These are phyloP conservation scores for Abrus precatorius DNA, from an alignment of 306 rosid genomes.

Conservation along the genomic window DNA sequence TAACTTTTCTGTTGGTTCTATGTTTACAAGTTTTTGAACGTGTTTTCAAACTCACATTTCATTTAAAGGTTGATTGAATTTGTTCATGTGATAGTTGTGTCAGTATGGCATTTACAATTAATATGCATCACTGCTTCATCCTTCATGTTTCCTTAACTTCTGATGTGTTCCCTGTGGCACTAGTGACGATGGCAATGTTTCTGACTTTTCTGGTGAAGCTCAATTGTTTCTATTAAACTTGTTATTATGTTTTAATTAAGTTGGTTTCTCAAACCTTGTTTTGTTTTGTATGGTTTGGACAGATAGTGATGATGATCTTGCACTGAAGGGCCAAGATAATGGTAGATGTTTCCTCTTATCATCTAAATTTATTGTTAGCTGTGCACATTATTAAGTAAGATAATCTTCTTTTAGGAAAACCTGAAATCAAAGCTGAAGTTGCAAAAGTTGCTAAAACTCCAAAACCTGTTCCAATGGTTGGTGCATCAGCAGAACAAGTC, in stretches of 20 bases:
- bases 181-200: background rate
- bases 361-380: background rate
- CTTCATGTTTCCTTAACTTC: slow-evolving; percentile 50
- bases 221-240: background rate
- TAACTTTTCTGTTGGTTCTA: too few species aligned
- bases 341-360: slow-evolving; percentile 51
- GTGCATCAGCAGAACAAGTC: slow-evolving; percentile 55
- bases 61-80: background rate
- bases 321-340: slow-evolving; percentile 37
- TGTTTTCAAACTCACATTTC: background rate
- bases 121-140: background rate
- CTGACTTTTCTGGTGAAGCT: slow-evolving; percentile 56
- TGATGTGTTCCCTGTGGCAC: slow-evolving; percentile 49
- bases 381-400: background rate
- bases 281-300: slow-evolving; percentile 24
- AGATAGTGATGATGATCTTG: slow-evolving; percentile 54
- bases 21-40: background rate
- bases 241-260: background rate
- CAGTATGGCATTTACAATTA: background rate
- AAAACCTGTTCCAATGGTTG: slow-evolving; percentile 27
- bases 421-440: slow-evolving; percentile 41
- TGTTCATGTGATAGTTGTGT: background rate
- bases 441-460: slow-evolving; percentile 51
- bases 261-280: slow-evolving; percentile 23
- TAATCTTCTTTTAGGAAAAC: slow-evolving; percentile 52